These are phyloP conservation scores for Colletotrichum navitas DNA, from an alignment of 2,329 filamentous ascomycete genomes.

Conservation along the genomic window DNA sequence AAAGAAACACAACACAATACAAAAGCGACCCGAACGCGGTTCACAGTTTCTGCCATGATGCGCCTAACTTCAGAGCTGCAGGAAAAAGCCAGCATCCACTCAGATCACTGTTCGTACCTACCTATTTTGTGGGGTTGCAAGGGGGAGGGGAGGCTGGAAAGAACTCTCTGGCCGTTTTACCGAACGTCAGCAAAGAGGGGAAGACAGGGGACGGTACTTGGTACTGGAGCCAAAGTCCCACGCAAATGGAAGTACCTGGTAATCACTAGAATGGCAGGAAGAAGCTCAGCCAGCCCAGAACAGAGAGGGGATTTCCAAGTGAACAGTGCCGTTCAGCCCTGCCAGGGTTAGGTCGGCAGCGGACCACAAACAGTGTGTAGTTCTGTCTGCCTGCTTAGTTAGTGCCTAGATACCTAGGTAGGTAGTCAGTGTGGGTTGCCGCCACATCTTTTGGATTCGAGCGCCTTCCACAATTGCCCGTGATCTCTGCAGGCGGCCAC, in stretches of 20 bases:
- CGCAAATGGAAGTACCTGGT: conserved; percentile 29
- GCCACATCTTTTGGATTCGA: conserved; percentile 41
- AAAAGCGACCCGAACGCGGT: conserved; percentile 6
- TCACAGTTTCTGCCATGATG: conserved; percentile 16
- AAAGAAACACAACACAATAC: not conserved
- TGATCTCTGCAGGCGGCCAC: conserved; percentile 39
- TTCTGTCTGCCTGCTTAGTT: too few species aligned
- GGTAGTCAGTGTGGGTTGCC: conserved; percentile 27
- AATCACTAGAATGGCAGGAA: conserved; percentile 25
- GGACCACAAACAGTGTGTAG: conserved; percentile 6
- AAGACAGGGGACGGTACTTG: conserved; percentile 27
- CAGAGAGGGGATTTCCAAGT: conserved; percentile 12
- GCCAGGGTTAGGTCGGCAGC: conserved; percentile 40
- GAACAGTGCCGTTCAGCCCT: conserved; percentile 39
- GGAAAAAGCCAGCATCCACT: conserved; percentile 6
- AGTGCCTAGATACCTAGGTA: not conserved
- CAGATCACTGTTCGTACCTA: not conserved
- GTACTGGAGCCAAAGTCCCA: not conserved
- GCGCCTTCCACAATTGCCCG: conserved; percentile 42
- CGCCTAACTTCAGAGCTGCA: conserved; percentile 32
- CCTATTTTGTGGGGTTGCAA: conserved; percentile 38
- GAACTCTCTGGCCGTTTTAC: conserved; percentile 6
- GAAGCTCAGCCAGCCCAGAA: conserved; percentile 26
- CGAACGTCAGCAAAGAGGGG: conserved; percentile 38
- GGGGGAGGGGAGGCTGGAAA: conserved; percentile 23